Evolutionary conservation across 768 basidiomycete species (phyloP).

Genomic region (Exidia glandulosa): DNA sequence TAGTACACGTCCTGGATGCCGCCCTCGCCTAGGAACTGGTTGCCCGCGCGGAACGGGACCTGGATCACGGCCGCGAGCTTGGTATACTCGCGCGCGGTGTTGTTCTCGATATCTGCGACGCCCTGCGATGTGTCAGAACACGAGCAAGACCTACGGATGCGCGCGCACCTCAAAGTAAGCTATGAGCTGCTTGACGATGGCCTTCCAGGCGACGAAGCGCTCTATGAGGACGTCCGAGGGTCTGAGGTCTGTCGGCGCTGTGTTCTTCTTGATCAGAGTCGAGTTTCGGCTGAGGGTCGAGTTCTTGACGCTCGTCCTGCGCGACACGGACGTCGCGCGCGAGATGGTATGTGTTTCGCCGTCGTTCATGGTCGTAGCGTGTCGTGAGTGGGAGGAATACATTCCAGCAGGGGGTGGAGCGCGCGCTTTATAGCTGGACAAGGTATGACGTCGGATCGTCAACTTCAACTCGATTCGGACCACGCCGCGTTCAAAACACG

Average conservation of each 20-base stretch:
- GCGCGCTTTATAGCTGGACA: no score
- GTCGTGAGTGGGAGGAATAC: neutral
- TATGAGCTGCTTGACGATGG: constrained; percentile 90
- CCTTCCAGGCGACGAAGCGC: constrained; percentile 89
- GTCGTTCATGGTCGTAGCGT: neutral
- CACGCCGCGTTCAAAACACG: no score
- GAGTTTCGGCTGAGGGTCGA: constrained; percentile 72
- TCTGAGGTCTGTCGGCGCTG: constrained; percentile 77
- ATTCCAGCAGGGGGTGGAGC: no score
- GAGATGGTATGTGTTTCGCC: constrained; percentile 27
- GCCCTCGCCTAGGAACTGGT: constrained; percentile 97
- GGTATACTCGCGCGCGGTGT: constrained; percentile 83
- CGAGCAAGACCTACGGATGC: constrained; percentile 4
- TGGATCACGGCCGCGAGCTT: constrained; percentile 94
- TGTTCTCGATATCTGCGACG: constrained; percentile 85
- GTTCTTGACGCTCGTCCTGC: constrained; percentile 43
- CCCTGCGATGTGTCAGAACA: constrained; percentile 20
- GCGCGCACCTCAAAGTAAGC: constrained; percentile 65
- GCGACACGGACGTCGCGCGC: constrained; percentile 61
- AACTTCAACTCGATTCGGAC: no score
- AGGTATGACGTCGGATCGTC: no score
- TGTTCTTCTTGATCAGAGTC: constrained; percentile 90
- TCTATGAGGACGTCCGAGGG: constrained; percentile 96
- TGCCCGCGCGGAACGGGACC: constrained; percentile 89
- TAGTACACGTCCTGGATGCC: constrained; percentile 96